Evolutionary conservation across 1,284 basidiomycete species (phyloP), one percentile per base, ranked within the genome.

Genomic region (Mixia osmundae): DNA sequence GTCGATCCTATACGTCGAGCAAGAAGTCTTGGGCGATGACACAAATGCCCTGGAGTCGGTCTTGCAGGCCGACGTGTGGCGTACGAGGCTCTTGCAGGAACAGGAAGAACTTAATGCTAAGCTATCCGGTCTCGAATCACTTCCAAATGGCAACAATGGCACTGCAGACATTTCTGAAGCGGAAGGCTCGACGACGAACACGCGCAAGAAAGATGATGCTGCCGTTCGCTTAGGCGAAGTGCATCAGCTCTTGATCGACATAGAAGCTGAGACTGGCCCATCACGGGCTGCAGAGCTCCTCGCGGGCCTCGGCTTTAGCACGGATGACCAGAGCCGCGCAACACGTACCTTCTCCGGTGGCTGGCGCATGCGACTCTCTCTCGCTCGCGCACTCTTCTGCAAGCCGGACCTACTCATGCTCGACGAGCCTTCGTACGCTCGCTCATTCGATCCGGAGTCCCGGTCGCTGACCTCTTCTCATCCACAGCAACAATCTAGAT

Each of bases 371-470:
- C 54, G 59, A 35, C 44, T 61, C 3, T 57, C 57, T n/a, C 51
- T 61, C 11, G 59, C 59, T 0, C 51, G 50, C 49, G 85, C 85
- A 3, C 62, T 94, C 4, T 99, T 97, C 52, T 91, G 95, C 46
- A 94, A 95, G 64, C 62, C 63, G 25, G 62, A 64, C 49, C 76
- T 74, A 2, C 43, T 51, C 10, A 65, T 94, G 49, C 67, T 94
- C 24, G 87, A 91, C 58, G 85, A 94, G 56, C 89, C 89, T 54
- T 91, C 87, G n/a, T 97, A 99, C 76, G 94, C 63, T 57, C n/a
- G n/a, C n/a, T n/a, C 6, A 22, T n/a, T 30, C 8, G 7, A 30
- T 30, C 14, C 28, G 20, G 7, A 6, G 7, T n/a, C 14, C 6
- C 20, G 14, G n/a, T 19, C 15, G 28, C 28, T 30, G 15, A 2